Evolutionary conservation across 169 alveolate genomes (phyloP), one percentile per base, ranked within the genome.

Genomic region (Babesia gibsoni): DNA sequence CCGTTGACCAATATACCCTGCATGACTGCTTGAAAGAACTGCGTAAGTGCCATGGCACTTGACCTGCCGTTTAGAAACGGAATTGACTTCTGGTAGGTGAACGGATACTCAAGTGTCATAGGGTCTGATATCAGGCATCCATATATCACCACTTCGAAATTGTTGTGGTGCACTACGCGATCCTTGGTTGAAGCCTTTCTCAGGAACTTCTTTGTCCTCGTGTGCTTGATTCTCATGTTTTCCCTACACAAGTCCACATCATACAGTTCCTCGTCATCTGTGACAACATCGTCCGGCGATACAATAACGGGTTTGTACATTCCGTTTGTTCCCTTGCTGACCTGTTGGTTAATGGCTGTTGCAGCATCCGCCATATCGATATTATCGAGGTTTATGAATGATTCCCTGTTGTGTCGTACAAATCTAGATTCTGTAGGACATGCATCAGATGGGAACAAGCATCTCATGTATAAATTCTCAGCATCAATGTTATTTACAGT

Each of bases 41-140:
- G 35, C 27, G 67, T 5, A 14, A 79, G 79, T n/a, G 88, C 73
- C 35, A 59, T 22, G 35, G 88, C 74, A 50, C 52, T 68, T 29
- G 73, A 53, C 33, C 83, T 39, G 7, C 69, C 75, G 48, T 79
- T 79, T 18, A 79, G 58, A 30, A 48, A 50, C 18, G 88, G 88
- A n/a, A 79, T 52, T 5, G 77, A 79, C 39, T 63, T 61, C 50
- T 49, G 12, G 67, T 67, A 79, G 46, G 42, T 50, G 42, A 37
- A n/a, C 16, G 58, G 58, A 54, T 69, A 69, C 25, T 79, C 74
- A 43, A 63, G 4, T 39, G 41, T 25, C 53, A 67, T 30, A 6
- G 73, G 79, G 56, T 79, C 83, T 4, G 59, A 27, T 29, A 77
- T 35, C 45, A 23, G 42, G 49, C 74, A 58, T 23, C 67, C 20